These are phyloP conservation scores for Plectosphaerella sp. DNA, from an alignment of 2,329 filamentous ascomycete species.

Conservation along the genomic window DNA sequence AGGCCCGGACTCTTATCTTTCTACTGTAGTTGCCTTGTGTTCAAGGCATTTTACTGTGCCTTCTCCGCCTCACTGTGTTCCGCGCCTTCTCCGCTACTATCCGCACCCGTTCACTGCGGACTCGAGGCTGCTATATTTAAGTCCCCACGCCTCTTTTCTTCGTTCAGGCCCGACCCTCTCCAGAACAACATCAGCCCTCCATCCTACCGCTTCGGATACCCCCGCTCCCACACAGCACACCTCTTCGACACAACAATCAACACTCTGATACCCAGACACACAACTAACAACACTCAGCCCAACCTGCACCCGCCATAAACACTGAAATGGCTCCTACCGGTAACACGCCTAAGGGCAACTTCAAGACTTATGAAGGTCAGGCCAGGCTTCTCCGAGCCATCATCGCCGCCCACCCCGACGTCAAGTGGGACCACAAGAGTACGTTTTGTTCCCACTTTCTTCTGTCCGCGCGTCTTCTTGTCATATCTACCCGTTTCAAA, in stretches of 20 bases:
- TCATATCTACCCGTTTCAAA: background rate
- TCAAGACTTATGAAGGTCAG: slow-evolving; percentile 56
- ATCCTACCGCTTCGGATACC: background rate
- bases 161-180: no score
- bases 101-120: background rate
- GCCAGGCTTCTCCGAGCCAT: slow-evolving; percentile 58
- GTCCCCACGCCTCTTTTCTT: background rate
- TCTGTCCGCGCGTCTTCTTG: background rate
- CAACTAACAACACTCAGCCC: background rate
- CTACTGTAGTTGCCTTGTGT: no score
- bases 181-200: background rate
- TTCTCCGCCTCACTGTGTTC: background rate
- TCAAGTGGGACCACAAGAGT: slow-evolving; percentile 60
- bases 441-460: slow-evolving; percentile 20
- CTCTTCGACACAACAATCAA: background rate
- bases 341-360: slow-evolving; percentile 40
- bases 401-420: slow-evolving; percentile 48
- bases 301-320: background rate
- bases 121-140: background rate
- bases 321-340: slow-evolving; percentile 36
- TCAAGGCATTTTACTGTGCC: no score
- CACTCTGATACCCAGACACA: background rate
- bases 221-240: background rate
- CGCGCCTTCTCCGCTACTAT: background rate
- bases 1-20: no score